Evolutionary conservation across 805 yeast species (phyloP).

Genomic region (Cyberlindnera petersonii): DNA sequence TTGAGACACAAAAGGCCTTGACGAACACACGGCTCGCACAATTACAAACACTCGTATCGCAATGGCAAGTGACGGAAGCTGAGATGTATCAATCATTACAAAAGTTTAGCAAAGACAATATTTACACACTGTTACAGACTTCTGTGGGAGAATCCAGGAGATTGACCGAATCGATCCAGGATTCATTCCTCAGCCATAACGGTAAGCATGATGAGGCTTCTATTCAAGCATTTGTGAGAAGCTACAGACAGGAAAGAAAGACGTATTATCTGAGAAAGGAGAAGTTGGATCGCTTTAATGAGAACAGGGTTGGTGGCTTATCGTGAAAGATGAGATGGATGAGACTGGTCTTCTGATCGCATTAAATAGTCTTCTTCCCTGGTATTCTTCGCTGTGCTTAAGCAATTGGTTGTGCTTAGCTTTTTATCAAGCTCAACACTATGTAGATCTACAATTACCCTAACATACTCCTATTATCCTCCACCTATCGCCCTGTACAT

Average conservation of each 20-base stretch:
- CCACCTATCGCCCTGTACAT: too few relatives aligned
- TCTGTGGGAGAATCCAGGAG: constrained; percentile 32
- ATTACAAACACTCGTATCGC: constrained; percentile 14
- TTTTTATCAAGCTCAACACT: too few relatives aligned
- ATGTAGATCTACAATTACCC: too few relatives aligned
- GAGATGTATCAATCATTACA: constrained; percentile 32
- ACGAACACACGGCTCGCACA: constrained; percentile 12
- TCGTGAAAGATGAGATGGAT: too few relatives aligned
- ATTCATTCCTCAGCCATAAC: constrained; percentile 29
- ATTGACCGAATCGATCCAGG: constrained; percentile 32
- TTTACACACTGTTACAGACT: constrained; percentile 29
- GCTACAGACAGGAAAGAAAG: constrained; percentile 39
- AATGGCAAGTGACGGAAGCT: constrained; percentile 35
- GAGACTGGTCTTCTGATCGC: too few relatives aligned
- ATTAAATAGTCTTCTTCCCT: too few relatives aligned
- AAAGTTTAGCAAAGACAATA: constrained; percentile 35
- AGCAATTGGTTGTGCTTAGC: too few relatives aligned
- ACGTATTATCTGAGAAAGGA: constrained; percentile 44
- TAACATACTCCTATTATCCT: too few relatives aligned
- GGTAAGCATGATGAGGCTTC: constrained; percentile 29
- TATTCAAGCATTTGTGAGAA: constrained; percentile 35
- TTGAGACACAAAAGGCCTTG: constrained; percentile 29
- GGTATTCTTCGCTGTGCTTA: too few relatives aligned
- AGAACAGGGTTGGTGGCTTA: constrained; percentile 25
- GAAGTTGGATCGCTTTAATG: constrained; percentile 43